A percentile compares a stretch with the other conserved stretches of the same genome.
These are phyloP conservation scores for Cutaneotrichosporon sp. DNA, from an alignment of 1,284 basidiomycete species.

Conservation along the genomic window DNA sequence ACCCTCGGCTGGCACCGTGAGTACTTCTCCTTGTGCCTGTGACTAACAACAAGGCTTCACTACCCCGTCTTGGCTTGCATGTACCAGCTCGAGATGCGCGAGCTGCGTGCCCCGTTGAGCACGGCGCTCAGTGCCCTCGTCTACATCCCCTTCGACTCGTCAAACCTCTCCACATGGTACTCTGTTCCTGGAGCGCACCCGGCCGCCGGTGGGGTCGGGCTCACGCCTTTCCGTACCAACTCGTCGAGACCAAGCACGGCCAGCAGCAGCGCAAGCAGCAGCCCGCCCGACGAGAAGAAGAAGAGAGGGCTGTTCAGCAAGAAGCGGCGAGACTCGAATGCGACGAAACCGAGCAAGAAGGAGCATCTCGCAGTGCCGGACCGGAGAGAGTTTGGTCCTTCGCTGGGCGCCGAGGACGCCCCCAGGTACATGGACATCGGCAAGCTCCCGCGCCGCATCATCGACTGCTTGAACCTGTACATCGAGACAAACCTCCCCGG, in stretches of 20 bases:
- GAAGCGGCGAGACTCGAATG: background rate
- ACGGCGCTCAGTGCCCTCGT: slow-evolving; percentile 46
- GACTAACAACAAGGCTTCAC: slow-evolving; percentile 26
- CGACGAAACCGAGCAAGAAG: background rate
- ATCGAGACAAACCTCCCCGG: slow-evolving; percentile 34
- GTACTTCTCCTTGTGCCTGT: slow-evolving; percentile 17
- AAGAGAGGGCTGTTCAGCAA: slow-evolving; percentile 5
- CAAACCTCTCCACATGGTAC: slow-evolving; percentile 40
- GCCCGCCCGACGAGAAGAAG: background rate
- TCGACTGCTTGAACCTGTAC: slow-evolving; percentile 35
- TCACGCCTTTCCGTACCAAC: background rate
- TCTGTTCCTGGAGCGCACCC: background rate
- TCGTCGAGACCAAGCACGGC: slow-evolving; percentile 4
- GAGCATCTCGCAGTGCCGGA: background rate
- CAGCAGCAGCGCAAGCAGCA: background rate
- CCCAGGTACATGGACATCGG: background rate
- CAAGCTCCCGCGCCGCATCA: slow-evolving; percentile 30
- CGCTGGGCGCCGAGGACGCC: background rate
- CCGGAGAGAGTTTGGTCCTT: background rate
- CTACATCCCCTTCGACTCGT: slow-evolving; percentile 36
- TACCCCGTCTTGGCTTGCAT: slow-evolving; percentile 36
- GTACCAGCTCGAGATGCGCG: slow-evolving; percentile 30
- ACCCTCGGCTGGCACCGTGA: slow-evolving; percentile 39
- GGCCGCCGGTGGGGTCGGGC: background rate
- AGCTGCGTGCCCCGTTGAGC: slow-evolving; percentile 42